A percentile compares a stretch with the other conserved stretches of the same genome.
Evolutionary conservation across 169 alveolate genomes (phyloP).

Genomic region (Eimeria acervulina): DNA sequence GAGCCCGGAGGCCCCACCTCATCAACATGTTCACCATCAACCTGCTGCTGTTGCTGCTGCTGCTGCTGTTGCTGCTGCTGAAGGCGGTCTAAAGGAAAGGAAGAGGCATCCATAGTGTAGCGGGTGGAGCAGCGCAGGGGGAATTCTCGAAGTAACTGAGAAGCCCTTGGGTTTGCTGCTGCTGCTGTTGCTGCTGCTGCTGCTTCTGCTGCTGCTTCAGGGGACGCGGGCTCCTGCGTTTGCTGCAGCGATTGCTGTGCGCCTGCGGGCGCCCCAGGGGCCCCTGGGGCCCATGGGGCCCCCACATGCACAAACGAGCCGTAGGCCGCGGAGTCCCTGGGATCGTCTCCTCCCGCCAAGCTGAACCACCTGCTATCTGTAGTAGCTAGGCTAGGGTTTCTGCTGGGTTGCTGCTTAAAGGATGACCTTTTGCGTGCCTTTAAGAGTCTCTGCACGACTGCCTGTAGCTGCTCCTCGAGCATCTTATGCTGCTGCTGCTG

Average conservation of each 20-base stretch:
- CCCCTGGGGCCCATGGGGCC: no score
- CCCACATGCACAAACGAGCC: no score
- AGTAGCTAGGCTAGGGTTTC: not conserved
- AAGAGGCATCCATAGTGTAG: not conserved
- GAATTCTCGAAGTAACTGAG: not conserved
- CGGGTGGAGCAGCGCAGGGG: not conserved
- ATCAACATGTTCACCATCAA: not conserved
- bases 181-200: no score
- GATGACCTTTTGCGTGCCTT: not conserved
- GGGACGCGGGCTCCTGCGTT: not conserved
- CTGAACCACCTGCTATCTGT: constrained; percentile 41
- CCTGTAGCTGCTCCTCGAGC: constrained; percentile 28
- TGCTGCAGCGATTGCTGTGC: constrained; percentile 7
- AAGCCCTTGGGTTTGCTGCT: no score
- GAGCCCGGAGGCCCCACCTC: not conserved
- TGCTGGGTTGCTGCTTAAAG: not conserved
- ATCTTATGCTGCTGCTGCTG: constrained; percentile 18
- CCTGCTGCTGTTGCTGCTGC: constrained; percentile 36
- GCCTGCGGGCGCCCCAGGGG: not conserved
- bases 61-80: constrained; percentile 59
- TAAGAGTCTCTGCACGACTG: constrained; percentile 26
- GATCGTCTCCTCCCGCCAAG: not conserved
- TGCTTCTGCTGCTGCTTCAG: no score
- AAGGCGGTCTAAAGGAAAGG: not conserved
- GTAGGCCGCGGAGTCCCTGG: not conserved